phyloP scores from a whole-genome alignment of 169 alveolate genomes.

The Cryptosporidium sp. region DNA sequence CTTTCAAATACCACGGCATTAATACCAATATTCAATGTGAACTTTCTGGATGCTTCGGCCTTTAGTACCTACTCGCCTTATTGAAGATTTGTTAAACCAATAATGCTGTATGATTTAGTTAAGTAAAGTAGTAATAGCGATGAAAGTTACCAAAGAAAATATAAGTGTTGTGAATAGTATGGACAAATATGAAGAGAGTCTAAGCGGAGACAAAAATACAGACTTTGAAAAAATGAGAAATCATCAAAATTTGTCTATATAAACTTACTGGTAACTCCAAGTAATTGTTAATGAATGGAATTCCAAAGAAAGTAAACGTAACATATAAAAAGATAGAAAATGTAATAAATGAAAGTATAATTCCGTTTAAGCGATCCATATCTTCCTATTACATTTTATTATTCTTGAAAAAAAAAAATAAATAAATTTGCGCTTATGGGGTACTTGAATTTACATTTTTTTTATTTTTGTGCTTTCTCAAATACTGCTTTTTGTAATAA shows the following conservation, averaged over 20 bases:
- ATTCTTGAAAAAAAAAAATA: background rate
- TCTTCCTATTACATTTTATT: background rate
- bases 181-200: constrained; percentile 64
- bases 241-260: background rate
- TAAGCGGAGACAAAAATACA: constrained; percentile 58
- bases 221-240: constrained; percentile 21
- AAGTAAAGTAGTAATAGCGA: constrained; percentile 2
- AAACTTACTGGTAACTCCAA: constrained; percentile 72
- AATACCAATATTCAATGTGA: too few relatives aligned
- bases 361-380: constrained; percentile 43
- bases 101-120: background rate
- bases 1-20: background rate
- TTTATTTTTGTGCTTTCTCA: background rate
- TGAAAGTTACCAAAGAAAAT: constrained; percentile 49
- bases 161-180: constrained; percentile 27
- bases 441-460: background rate
- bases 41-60: background rate
- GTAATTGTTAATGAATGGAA: constrained; percentile 46
- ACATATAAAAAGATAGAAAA: constrained; percentile 40
- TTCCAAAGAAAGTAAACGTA: constrained; percentile 54
- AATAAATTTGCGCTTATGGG: constrained; percentile 2
- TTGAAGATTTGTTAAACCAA: background rate
- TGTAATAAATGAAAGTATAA: constrained; percentile 15
- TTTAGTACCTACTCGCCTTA: too few relatives aligned
- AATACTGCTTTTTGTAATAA: background rate